Evolutionary conservation across 2,329 filamentous ascomycete species (phyloP), one percentile per base, ranked within the genome.

Genomic region (Teratosphaeria gauchensis): DNA sequence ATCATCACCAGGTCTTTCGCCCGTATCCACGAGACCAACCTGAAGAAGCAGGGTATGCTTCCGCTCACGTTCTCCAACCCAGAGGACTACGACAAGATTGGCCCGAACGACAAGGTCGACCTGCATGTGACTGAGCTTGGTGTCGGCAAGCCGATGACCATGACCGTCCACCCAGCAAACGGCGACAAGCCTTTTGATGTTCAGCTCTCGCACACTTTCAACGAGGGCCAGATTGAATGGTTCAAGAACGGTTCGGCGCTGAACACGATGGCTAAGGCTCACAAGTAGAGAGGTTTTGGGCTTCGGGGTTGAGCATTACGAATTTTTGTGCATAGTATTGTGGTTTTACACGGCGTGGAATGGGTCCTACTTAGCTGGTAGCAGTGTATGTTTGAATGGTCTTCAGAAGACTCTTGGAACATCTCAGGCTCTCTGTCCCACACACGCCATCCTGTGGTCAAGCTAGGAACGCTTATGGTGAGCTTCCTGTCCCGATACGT

Each of bases 11-110:
- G 90, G 74, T 90, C 85, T 65, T 99, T 99, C 75, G 94, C 94
- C 72, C 94, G 94, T 88, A 99, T 99, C 74, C 94, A 99, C 84
- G 94, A 99, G 84, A 99, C 94, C 82, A 99, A 99, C 85, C 80
- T 99, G 82, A 99, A 99, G 90, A 99, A 99, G 88, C 94, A 99
- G 85, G 94, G 94, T 79, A 96, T 99, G 92, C 89, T 99, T 80
- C 94, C 94, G 71, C 84, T 99, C 66, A 97, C 92, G 70, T 99
- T 99, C 80, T 78, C 85, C 59, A 86, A 97, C 74, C 92, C 92
- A 59, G 92, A 88, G 74, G 94, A 99, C 78, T 99, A 99, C 78
- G 94, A 99, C 77, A 95, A 90, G 84, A 92, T 99, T 77, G 85
- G 88, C 74, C 89, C 91, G 66, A 87, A 94, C 62, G 94, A 96